Conservation (phyloP, 2,329 filamentous ascomycete genomes). For the Hymenoscyphus fructigenus region DNA sequence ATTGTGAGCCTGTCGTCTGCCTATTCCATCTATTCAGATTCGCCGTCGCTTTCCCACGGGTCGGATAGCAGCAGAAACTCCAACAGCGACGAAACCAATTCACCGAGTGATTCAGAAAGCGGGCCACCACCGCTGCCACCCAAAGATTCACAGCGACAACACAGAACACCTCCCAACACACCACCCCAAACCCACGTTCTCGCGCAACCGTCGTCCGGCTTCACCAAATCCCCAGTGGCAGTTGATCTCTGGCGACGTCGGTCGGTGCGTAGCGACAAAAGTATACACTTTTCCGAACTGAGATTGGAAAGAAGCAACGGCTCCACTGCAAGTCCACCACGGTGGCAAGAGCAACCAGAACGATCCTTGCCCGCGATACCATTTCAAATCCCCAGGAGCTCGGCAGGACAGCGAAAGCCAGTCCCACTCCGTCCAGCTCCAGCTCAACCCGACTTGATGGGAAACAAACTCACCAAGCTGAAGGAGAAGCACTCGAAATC, state of each 20-base stretch:
- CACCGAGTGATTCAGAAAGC: conserved; percentile 26
- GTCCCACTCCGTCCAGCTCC: conserved; percentile 32
- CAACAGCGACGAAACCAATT: conserved; percentile 26
- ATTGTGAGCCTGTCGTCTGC: conserved; percentile 4
- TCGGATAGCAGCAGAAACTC: conserved; percentile 23
- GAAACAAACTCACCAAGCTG: conserved; percentile 33
- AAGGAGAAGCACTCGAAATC: conserved; percentile 26
- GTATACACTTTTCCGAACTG: conserved; percentile 31
- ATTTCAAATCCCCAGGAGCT: conserved; percentile 23
- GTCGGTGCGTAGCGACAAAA: conserved; percentile 30
- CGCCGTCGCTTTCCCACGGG: conserved; percentile 16
- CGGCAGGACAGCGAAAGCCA: conserved; percentile 26
- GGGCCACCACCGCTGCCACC: conserved; percentile 27
- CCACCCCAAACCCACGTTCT: conserved; percentile 14
- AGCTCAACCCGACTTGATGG: conserved; percentile 34
- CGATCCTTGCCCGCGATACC: conserved; percentile 22
- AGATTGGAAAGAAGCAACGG: conserved; percentile 36
- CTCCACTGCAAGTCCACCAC: conserved; percentile 31
- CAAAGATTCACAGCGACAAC: conserved; percentile 22
- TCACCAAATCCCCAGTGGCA: conserved; percentile 24
- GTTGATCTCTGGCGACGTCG: conserved; percentile 35
- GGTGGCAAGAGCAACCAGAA: conserved; percentile 23
- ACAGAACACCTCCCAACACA: conserved; percentile 14
- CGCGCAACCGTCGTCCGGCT: conserved; percentile 23
- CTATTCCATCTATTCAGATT: conserved; percentile 33